Evolutionary conservation across 2,329 filamentous ascomycete species (phyloP).

Genomic region (Scedosporium minutisporum): DNA sequence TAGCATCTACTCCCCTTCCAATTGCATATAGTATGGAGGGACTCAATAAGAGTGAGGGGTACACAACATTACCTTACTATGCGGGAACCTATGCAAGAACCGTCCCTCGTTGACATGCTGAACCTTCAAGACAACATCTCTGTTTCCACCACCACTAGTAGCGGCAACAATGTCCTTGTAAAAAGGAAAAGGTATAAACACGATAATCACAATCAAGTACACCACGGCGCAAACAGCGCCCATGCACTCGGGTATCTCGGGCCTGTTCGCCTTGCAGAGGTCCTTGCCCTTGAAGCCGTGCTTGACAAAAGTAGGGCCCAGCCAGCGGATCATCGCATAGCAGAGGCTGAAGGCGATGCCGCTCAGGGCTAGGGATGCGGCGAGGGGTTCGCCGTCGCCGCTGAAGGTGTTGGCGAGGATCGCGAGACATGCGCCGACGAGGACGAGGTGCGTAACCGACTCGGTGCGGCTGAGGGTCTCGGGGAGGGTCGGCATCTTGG

Average conservation of each 20-base stretch:
- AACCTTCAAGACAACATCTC: conserved; percentile 69
- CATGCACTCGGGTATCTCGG: conserved; percentile 91
- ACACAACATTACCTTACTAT: conserved; percentile 62
- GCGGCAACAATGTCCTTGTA: conserved; percentile 97
- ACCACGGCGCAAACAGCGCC: conserved; percentile 87
- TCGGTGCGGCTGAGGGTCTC: conserved; percentile 41
- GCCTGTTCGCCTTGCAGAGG: conserved; percentile 59
- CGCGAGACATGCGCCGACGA: conserved; percentile 60
- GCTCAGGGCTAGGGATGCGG: conserved; percentile 81
- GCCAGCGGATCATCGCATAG: conserved; percentile 86
- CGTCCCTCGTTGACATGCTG: conserved; percentile 71
- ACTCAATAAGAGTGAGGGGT: neutral
- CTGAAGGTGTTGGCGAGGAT: conserved; percentile 74
- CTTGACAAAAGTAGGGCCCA: conserved; percentile 79
- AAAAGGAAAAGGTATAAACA: conserved; percentile 94
- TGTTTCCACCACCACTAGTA: conserved; percentile 86
- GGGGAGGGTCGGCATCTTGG: conserved; percentile 8
- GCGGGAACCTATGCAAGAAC: conserved; percentile 83
- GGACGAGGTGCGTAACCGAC: conserved; percentile 44
- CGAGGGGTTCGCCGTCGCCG: conserved; percentile 77
- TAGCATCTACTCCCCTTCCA: neutral
- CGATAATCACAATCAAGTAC: conserved; percentile 78
- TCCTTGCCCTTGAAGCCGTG: conserved; percentile 86
- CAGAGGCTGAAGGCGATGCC: conserved; percentile 71
- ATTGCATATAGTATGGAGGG: neutral